Base-by-base conservation (phyloP, 2,329 filamentous ascomycete species). In the Fusarium agapanthi region DNA sequence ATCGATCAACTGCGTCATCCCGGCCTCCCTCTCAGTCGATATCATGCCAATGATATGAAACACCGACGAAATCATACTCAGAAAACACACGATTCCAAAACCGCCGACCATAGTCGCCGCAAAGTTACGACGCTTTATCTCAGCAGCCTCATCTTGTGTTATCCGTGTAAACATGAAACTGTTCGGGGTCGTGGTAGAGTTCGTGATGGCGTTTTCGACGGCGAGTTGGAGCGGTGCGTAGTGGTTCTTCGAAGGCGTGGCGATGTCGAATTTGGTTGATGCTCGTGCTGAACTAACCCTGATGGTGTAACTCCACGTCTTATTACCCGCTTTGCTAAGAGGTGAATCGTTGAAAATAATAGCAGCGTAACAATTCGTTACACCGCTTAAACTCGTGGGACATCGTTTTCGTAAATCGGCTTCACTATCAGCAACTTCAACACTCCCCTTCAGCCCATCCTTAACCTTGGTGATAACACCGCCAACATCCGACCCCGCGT, bases 1-100 rank as follows among this genome's bases (percentile, higher is more conserved):
- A 80, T 97, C 94, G 50, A 97, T 89, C 13, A 97, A 85, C 69
- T 94, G 92, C 10, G 92, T 91, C 87, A 96, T 94, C 38, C 93
- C 94, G 22, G 90, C 83, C 82, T 97, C 94, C 58, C 94, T 85
- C 81, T 97, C 94, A 6, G 90, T 89, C 6, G 94, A 93, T 81
- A 95, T 91, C 73, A 94, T 89, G 7, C 94, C 94, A 2, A 61
- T 45, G 13, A 61, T 34, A 20, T 61, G 59, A 35, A 44, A 60
- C 55, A 64, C 55, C 13, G 55, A 44, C 8, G 61, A 60, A 15
- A 64, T 26, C 61, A 64, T 64, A 47, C 61, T 64, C 11, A 61
- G 7, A 20, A 64, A 64, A 35, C 61, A 64, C 8, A 62, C 24
- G 11, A 62, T 57, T 0, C 59, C 59, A 38, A 47, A 57, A 26